Evolutionary conservation across 2,329 filamentous ascomycete species (phyloP), one percentile per base, ranked within the genome.

Genomic region (Hymenoscyphus infarciens): DNA sequence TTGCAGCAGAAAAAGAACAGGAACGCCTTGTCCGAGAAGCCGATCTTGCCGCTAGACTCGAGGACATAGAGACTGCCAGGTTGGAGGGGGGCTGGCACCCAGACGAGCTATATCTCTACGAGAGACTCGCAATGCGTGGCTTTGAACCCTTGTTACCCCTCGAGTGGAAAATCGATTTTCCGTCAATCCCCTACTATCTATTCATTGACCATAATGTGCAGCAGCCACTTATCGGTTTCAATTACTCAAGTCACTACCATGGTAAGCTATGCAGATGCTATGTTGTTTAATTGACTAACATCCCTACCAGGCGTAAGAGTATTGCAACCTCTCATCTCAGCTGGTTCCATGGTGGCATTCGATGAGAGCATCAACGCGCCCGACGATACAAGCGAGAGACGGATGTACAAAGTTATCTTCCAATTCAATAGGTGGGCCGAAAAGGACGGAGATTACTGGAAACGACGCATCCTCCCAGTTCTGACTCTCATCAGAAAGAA

Each of bases 351-450:
- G 19, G 45, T 52, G 19, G n/a, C 45, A 52, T 25, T 11, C 11
- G 45, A 52, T 52, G 19, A 52, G 7, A 22, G 22, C 22, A 52
- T 22, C 45, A 52, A 52, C 13, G 19, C 45, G 22, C n/a, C 45
- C 19, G 13, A 22, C 10, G 22, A 52, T 22, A 52, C 19, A 25
- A 52, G 19, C 19, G 42, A 49, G 42, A 49, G 42, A 22, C 42
- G 42, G 19, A 22, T 49, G n/a, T 22, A 49, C 16, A 22, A 7
- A 60, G 69, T 71, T 59, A 67, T 75, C 16, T 63, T 71, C 3
- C 62, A 64, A 56, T 75, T 74, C 53, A 71, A 74, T 27, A 72
- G 68, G 58, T 75, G 72, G 73, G 67, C 73, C 22, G 71, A 75
- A 42, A 66, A 60, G n/a, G 74, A 75, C 64, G 74, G 73, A 7